phyloP scores from a whole-genome alignment of 768 basidiomycete genomes.

The Lyophyllum decastes region DNA sequence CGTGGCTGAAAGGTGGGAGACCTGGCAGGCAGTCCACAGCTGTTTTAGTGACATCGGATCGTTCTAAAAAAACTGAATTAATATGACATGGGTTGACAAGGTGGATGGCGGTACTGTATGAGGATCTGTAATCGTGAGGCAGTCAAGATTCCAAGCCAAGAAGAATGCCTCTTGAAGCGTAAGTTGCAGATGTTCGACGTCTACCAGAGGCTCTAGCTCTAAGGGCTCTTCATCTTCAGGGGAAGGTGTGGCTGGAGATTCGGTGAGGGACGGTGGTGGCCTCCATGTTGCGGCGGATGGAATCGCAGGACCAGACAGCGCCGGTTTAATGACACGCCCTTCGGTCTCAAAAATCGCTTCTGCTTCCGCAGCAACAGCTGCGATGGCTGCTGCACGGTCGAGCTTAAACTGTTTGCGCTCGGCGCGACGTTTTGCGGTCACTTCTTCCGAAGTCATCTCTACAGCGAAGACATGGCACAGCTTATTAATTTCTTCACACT shows the following conservation, averaged over 20 bases:
- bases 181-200: conserved; percentile 90
- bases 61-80: conserved; percentile 36
- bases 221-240: conserved; percentile 34
- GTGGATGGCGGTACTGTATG: conserved; percentile 51
- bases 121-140: conserved; percentile 69
- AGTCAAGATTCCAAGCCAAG: conserved; percentile 80
- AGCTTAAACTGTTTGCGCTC: conserved; percentile 93
- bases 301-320: conserved; percentile 61
- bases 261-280: conserved; percentile 33
- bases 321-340: conserved; percentile 62
- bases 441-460: conserved; percentile 88
- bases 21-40: conserved; percentile 69
- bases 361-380: conserved; percentile 76
- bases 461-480: not conserved
- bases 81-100: not conserved
- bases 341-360: conserved; percentile 73
- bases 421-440: conserved; percentile 83
- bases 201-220: conserved; percentile 53
- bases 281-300: conserved; percentile 85
- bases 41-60: conserved; percentile 54
- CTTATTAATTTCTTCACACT: not conserved
- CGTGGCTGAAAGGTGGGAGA: conserved; percentile 46
- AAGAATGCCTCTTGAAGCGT: conserved; percentile 91
- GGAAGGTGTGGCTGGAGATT: conserved; percentile 20
- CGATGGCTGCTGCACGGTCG: conserved; percentile 88